Percentiles rank a stretch among this genome's conserved stretches.
Evolutionary conservation across 176 grass and related monocot species (phyloP).

Genomic region (Oryza officinalis): DNA sequence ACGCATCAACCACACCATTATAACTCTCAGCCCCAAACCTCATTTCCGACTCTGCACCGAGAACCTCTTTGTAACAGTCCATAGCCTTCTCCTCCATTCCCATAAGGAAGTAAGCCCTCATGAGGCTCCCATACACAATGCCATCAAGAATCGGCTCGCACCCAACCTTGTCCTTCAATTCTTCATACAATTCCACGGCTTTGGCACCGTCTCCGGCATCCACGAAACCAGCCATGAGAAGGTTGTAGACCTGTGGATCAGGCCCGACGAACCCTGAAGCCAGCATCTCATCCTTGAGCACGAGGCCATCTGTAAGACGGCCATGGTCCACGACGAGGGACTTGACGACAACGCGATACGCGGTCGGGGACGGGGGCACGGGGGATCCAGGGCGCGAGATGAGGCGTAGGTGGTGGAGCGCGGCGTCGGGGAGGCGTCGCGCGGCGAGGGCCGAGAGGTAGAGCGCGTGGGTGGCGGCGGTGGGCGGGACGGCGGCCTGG

Average conservation of each 20-base stretch:
- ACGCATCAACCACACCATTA: constrained; percentile 49
- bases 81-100: constrained; percentile 74
- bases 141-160: constrained; percentile 50
- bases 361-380: constrained; percentile 65
- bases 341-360: constrained; percentile 69
- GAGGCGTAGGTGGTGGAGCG: constrained; percentile 72
- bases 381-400: constrained; percentile 63
- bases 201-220: constrained; percentile 38
- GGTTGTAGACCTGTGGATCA: constrained; percentile 66
- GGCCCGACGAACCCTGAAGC: constrained; percentile 61
- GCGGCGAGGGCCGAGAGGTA: constrained; percentile 72
- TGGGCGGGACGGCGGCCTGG: constrained; percentile 79
- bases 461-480: constrained; percentile 75
- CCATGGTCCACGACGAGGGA: constrained; percentile 60
- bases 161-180: constrained; percentile 63
- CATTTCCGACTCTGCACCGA: constrained; percentile 46
- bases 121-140: constrained; percentile 73
- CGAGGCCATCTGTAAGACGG: constrained; percentile 54
- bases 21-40: constrained; percentile 60
- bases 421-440: constrained; percentile 57
- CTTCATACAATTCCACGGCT: constrained; percentile 60
- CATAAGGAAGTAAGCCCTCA: constrained; percentile 74
- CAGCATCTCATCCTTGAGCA: constrained; percentile 79
- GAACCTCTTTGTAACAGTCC: constrained; percentile 49
- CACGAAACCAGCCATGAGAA: constrained; percentile 66